Conservation (phyloP, 306 rosid genomes). For the Cucumis sativus region DNA sequence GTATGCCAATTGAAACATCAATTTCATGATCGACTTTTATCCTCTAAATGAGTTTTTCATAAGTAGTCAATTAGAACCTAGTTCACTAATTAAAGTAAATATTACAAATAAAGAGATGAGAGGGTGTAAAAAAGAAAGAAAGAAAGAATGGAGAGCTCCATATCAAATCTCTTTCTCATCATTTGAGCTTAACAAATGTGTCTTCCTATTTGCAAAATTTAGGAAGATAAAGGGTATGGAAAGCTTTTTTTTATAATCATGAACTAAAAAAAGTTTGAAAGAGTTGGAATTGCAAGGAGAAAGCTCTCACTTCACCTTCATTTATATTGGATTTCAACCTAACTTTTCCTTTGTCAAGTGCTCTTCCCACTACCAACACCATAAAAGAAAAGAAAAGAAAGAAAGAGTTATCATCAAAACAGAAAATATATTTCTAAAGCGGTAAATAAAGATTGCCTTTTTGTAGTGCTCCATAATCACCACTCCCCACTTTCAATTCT, state of each 20-base stretch:
- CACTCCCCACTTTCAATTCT: background rate
- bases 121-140: no score
- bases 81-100: no score
- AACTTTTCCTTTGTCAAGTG: background rate
- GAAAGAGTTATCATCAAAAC: background rate
- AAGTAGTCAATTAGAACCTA: no score
- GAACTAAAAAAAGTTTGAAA: background rate
- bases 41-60: no score
- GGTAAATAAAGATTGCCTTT: background rate
- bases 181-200: no score
- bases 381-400: background rate
- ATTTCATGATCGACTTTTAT: no score
- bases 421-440: background rate
- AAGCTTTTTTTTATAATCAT: background rate
- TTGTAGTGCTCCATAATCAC: slow-evolving; percentile 1
- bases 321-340: background rate
- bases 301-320: background rate
- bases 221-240: background rate
- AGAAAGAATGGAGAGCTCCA: no score
- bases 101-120: no score
- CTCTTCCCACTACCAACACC: slow-evolving; percentile 7
- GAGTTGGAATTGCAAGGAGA: background rate
- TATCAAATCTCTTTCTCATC: no score
- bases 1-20: no score
- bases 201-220: no score